Evolutionary conservation across 306 rosid genomes (phyloP).

Genomic region (Dalbergia cultrata): DNA sequence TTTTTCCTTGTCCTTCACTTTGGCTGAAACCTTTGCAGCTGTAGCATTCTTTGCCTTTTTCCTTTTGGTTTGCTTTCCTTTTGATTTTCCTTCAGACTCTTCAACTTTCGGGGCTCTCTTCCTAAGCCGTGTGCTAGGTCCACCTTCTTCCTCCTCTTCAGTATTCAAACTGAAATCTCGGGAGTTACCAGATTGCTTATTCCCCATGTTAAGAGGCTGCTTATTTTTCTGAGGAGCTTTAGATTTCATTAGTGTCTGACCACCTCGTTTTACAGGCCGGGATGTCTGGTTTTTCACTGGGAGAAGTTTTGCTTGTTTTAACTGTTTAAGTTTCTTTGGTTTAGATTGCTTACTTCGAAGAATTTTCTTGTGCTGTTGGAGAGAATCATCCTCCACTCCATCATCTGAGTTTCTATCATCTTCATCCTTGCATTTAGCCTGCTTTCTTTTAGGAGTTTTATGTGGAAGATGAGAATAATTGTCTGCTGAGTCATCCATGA

Average conservation of each 20-base stretch:
- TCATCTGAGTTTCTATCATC: slow-evolving; percentile 60
- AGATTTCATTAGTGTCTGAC: slow-evolving; percentile 49
- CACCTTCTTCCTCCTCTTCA: slow-evolving; percentile 81
- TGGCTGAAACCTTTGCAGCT: slow-evolving; percentile 62
- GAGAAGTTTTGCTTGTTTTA: slow-evolving; percentile 57
- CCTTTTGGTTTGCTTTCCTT: slow-evolving; percentile 65
- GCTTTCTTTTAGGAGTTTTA: slow-evolving; percentile 66
- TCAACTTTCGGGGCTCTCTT: slow-evolving; percentile 69
- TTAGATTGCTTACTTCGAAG: slow-evolving; percentile 70
- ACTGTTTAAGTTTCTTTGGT: slow-evolving; percentile 54
- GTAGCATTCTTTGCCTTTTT: slow-evolving; percentile 70
- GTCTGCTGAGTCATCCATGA: slow-evolving; percentile 47
- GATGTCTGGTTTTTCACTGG: slow-evolving; percentile 57
- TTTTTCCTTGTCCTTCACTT: slow-evolving; percentile 61
- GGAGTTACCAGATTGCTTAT: slow-evolving; percentile 53
- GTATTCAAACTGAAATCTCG: slow-evolving; percentile 48
- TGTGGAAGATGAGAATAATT: slow-evolving; percentile 53
- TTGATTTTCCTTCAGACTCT: slow-evolving; percentile 59
- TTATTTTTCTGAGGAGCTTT: slow-evolving; percentile 59
- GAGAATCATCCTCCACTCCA: slow-evolving; percentile 53
- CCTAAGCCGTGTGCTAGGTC: slow-evolving; percentile 93
- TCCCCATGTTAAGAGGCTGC: slow-evolving; percentile 56
- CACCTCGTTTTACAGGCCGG: slow-evolving; percentile 58
- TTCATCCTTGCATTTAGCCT: slow-evolving; percentile 57
- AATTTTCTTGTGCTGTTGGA: slow-evolving; percentile 58